Base-by-base conservation (phyloP, 2,329 filamentous ascomycete species). In the Pseudocercospora musae region DNA sequence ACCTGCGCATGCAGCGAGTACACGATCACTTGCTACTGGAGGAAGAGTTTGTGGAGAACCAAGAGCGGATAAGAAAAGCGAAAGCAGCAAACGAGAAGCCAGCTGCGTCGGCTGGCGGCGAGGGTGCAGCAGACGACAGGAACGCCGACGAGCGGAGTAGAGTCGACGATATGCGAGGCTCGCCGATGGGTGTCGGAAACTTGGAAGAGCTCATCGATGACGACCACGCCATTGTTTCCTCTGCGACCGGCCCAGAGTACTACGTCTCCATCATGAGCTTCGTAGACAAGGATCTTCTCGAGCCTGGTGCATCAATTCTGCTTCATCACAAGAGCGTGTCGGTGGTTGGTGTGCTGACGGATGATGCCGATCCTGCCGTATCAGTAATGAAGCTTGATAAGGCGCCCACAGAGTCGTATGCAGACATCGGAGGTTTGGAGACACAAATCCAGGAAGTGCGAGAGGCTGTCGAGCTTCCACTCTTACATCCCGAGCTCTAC, bases 211-310 rank as follows among this genome's bases (percentile, higher is more conserved):
- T 57, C 15, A 46, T 57, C 21, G 55, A 57, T n/a, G 42, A 48
- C 10, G 37, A 57, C 23, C 37, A 57, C 25, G 37, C 37, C 23
- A 57, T 99, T 74, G 95, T 99, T 37, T 97, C 93, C 18, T 96
- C 92, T 77, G 96, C 95, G 0, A 98, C 95, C 6, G 95, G 95
- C 0, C 95, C 95, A 0, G 95, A 99, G 78, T 99, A 96, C 84
- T 99, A 98, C 77, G 95, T 99, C 70, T 97, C 93, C 71, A 99
- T 99, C 85, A 98, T 99, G 95, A 98, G 94, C 59, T 99, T 99
- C 73, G 95, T 99, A 69, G 95, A 99, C 83, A 99, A 99, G 80
- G 95, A 99, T 48, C 86, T 99, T 3, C 85, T 99, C 48, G 95
- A 99, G 79, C 95, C 95, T 1, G 96, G 96, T 64, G 92, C 95